Evolutionary conservation across 2,329 filamentous ascomycete genomes (phyloP).

Genomic region (Apiospora malaysiana): DNA sequence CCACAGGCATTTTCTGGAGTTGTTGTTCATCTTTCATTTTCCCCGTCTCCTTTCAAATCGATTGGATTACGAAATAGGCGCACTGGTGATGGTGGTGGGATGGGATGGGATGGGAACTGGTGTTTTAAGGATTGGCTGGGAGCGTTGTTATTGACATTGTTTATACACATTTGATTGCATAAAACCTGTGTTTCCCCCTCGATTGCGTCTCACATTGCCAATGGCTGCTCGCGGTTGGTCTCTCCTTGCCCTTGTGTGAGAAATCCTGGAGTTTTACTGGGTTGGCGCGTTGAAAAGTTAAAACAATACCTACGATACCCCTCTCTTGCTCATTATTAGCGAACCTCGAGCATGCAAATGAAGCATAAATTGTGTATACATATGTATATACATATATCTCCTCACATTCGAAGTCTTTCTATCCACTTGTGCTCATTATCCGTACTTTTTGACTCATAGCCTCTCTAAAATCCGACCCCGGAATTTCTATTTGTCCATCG

Average conservation of each 20-base stretch:
- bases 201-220: neutral
- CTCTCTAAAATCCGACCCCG: neutral
- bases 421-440: neutral
- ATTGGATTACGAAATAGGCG: neutral
- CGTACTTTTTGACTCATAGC: neutral
- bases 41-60: slow-evolving; percentile 2
- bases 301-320: neutral
- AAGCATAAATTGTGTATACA: neutral
- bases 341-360: neutral
- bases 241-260: neutral
- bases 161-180: neutral
- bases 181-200: neutral
- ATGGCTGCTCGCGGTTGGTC: neutral
- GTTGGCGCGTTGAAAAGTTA: neutral
- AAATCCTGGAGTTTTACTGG: neutral
- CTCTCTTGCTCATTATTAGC: neutral
- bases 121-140: neutral
- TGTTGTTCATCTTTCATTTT: neutral
- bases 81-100: neutral
- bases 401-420: neutral
- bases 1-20: slow-evolving; percentile 2
- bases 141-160: neutral
- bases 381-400: neutral
- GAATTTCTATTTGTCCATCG: neutral
- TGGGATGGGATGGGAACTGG: neutral